Percentiles rank a stretch among this genome's conserved stretches.
Conservation (phyloP, 2,329 filamentous ascomycete species). For the Monilinia polystroma region DNA sequence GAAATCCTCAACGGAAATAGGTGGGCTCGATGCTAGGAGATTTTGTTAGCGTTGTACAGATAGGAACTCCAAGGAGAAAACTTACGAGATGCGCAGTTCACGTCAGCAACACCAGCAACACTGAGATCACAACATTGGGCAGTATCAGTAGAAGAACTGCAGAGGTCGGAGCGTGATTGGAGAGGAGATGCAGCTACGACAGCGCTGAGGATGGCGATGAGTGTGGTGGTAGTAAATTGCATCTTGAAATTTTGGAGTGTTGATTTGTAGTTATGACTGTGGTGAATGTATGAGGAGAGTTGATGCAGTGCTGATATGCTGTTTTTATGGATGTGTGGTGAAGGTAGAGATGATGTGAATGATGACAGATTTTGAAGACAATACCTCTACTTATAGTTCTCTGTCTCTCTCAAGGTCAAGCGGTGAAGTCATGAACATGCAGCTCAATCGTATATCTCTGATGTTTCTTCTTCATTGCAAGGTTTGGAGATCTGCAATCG, state of each 20-base stretch:
- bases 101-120: constrained; percentile 55
- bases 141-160: constrained; percentile 35
- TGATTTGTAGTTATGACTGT: background rate
- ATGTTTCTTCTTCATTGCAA: background rate
- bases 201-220: constrained; percentile 31
- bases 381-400: background rate
- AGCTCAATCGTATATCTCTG: background rate
- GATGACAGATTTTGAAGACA: background rate
- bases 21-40: constrained; percentile 40
- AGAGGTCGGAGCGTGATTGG: background rate
- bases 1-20: constrained; percentile 45
- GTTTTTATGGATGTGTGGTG: background rate
- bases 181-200: constrained; percentile 33
- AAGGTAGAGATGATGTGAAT: background rate
- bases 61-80: constrained; percentile 23
- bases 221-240: constrained; percentile 10
- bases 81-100: constrained; percentile 58
- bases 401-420: background rate
- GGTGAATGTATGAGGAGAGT: background rate
- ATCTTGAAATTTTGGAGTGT: background rate
- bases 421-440: background rate
- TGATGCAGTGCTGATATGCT: background rate
- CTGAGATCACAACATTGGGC: constrained; percentile 62
- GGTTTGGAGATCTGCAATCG: background rate
- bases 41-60: background rate